A percentile compares a stretch with the other conserved stretches of the same genome.
Evolutionary conservation across 2,329 filamentous ascomycete genomes (phyloP).

Genomic region (Geosmithia putterillii): DNA sequence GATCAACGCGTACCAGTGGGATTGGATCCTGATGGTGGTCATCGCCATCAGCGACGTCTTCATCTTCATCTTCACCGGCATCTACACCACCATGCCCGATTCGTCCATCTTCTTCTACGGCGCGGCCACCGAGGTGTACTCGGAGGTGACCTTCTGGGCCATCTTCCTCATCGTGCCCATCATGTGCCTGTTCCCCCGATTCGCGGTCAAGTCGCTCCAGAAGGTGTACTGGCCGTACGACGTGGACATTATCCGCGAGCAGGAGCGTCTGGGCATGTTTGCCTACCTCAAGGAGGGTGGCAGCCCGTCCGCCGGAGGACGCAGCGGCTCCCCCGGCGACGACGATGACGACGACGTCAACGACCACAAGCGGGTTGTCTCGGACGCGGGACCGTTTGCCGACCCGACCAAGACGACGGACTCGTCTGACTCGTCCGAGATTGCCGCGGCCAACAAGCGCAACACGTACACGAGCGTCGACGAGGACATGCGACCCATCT

Average conservation of each 20-base stretch:
- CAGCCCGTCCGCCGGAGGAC: background rate
- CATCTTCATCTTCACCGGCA: constrained; percentile 91
- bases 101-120: constrained; percentile 54
- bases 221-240: constrained; percentile 92
- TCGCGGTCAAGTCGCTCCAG: constrained; percentile 74
- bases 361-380: too few species aligned
- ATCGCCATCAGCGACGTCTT: constrained; percentile 72
- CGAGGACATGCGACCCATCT: constrained; percentile 85
- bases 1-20: constrained; percentile 95
- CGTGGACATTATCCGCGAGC: constrained; percentile 90
- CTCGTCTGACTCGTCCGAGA: constrained; percentile 46
- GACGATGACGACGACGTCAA: constrained; percentile 24
- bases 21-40: constrained; percentile 86
- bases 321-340: constrained; percentile 9
- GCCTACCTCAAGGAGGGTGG: constrained; percentile 43
- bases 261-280: constrained; percentile 74
- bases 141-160: constrained; percentile 77
- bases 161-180: constrained; percentile 66
- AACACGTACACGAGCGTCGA: constrained; percentile 53
- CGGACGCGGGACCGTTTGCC: background rate
- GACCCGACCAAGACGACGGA: constrained; percentile 1
- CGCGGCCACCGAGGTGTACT: constrained; percentile 67
- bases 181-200: constrained; percentile 77
- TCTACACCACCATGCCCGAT: constrained; percentile 49
- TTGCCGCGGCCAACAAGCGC: constrained; percentile 45